phyloP scores from a whole-genome alignment of 2,329 filamentous ascomycete genomes.

The Aspergillus costaricaensis region DNA sequence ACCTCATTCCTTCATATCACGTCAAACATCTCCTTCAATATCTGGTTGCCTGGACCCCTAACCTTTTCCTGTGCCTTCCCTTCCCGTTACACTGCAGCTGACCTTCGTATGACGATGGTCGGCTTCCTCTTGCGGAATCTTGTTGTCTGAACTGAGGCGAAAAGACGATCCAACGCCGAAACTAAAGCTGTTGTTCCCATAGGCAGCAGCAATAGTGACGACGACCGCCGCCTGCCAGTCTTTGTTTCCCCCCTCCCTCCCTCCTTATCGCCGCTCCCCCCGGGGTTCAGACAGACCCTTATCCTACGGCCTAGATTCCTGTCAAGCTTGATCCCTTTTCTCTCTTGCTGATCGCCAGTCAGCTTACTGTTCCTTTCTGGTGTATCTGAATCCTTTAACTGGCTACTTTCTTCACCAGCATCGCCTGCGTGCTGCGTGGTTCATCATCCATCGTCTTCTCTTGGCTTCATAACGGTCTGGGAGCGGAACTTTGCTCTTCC shows the following conservation, averaged over 20 bases:
- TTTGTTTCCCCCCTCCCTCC: not conserved
- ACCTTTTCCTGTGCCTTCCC: not conserved
- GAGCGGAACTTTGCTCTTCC: conserved; percentile 1
- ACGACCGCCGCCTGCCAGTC: conserved; percentile 1
- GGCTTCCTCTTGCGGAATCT: conserved; percentile 11
- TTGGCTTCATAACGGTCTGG: not conserved
- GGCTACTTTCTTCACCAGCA: not conserved
- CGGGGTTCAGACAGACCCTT: not conserved
- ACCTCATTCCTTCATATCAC: too few relatives aligned
- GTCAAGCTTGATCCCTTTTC: conserved; percentile 3
- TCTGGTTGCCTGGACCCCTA: conserved; percentile 17
- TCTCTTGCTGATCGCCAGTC: not conserved
- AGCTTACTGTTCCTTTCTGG: not conserved
- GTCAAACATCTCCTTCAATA: not conserved
- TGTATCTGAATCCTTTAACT: not conserved
- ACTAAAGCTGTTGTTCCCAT: conserved; percentile 6
- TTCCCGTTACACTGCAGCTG: conserved; percentile 7
- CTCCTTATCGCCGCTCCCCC: conserved; percentile 3
- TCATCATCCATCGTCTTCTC: not conserved
- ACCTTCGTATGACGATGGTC: conserved; percentile 8
- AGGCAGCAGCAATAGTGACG: conserved; percentile 22
- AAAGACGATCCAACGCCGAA: conserved; percentile 9
- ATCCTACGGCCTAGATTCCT: not conserved
- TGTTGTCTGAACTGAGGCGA: conserved; percentile 12
- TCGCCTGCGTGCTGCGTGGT: not conserved